phyloP scores from a whole-genome alignment of 1,284 basidiomycete species.

The Pseudozyma tsukubaensis region DNA sequence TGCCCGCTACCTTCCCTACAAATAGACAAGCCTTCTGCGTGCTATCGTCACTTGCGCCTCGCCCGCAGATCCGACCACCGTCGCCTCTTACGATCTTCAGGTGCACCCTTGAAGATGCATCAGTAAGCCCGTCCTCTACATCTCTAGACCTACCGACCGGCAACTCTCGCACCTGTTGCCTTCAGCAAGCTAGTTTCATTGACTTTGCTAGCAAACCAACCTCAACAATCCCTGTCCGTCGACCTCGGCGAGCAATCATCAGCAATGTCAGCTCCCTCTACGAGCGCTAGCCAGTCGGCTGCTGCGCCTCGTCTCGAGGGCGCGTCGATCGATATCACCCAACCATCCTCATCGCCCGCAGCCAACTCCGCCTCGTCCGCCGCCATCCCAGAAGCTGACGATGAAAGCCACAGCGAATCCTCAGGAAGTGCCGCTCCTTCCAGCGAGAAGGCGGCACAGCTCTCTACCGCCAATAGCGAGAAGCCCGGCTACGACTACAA shows the following conservation, averaged over 20 bases:
- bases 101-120: background rate
- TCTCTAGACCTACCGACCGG: background rate
- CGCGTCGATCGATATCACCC: background rate
- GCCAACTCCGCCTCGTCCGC: background rate
- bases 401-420: constrained; percentile 38
- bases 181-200: background rate
- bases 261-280: background rate
- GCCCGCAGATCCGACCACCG: too few relatives aligned
- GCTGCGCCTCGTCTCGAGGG: background rate
- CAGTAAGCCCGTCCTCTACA: background rate
- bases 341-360: constrained; percentile 3
- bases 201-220: background rate
- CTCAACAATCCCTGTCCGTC: background rate
- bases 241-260: background rate
- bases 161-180: too few relatives aligned
- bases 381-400: constrained; percentile 19
- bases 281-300: constrained; percentile 6
- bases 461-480: constrained; percentile 16
- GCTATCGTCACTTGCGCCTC: too few relatives aligned
- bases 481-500: constrained; percentile 54
- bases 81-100: too few relatives aligned
- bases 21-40: too few relatives aligned
- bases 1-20: too few relatives aligned
- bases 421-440: constrained; percentile 32
- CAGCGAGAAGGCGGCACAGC: constrained; percentile 22